Conservation (phyloP, 169 alveolate genomes). For the Plasmodium reichenowi region DNA sequence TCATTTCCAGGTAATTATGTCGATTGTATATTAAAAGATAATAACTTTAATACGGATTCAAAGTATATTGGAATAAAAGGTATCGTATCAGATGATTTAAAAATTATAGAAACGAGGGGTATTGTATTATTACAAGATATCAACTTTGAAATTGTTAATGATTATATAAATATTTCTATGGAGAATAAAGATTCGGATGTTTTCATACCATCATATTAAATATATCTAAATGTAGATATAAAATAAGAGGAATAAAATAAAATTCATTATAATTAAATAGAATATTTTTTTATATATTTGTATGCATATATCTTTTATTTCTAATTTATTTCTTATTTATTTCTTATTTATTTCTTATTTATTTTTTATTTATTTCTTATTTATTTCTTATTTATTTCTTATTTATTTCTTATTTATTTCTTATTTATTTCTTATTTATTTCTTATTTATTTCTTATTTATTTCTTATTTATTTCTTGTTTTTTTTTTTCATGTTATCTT, state of each 20-base stretch:
- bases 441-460: not conserved
- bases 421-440: not conserved
- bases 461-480: too few species aligned
- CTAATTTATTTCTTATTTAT: not conserved
- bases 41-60: not conserved
- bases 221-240: too few species aligned
- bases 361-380: too few species aligned
- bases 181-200: conserved; percentile 51
- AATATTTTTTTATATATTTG: not conserved
- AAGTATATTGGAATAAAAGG: conserved; percentile 70
- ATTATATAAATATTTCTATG: conserved; percentile 49
- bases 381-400: not conserved
- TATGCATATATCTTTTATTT: too few species aligned
- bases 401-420: too few species aligned
- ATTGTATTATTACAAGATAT: conserved; percentile 42
- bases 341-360: too few species aligned
- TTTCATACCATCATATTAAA: conserved; percentile 42
- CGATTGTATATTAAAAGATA: conserved; percentile 40
- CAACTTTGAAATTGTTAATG: conserved; percentile 71
- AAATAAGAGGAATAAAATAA: not conserved
- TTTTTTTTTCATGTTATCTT: not conserved
- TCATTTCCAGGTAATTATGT: conserved; percentile 43
- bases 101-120: conserved; percentile 67
- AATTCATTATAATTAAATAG: not conserved
- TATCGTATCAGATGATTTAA: conserved; percentile 60